These are phyloP conservation scores for Phycomyces blakesleeanus DNA, from an alignment of 192 early-diverging fungal species.

Conservation along the genomic window DNA sequence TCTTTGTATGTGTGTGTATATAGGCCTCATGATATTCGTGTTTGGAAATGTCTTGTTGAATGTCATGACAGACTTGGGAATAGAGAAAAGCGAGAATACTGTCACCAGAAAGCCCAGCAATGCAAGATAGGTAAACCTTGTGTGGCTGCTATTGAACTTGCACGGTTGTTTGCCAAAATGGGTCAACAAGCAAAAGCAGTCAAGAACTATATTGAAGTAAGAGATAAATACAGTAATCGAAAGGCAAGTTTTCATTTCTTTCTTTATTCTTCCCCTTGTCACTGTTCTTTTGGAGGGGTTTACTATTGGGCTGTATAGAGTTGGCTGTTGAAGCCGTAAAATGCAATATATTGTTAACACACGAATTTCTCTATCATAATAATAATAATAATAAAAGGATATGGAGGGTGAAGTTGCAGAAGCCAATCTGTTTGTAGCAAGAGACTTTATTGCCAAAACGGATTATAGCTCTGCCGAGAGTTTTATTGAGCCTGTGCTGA, in stretches of 20 bases:
- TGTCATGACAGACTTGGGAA: conserved; percentile 49
- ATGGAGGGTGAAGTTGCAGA: conserved; percentile 29
- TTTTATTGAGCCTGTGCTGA: conserved; percentile 32
- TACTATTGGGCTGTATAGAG: too few species aligned
- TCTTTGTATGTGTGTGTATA: too few species aligned
- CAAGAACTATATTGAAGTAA: conserved; percentile 50
- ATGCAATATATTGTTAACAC: too few species aligned
- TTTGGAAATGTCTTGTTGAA: conserved; percentile 77
- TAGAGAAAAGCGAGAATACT: background rate
- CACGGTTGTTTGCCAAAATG: conserved; percentile 53
- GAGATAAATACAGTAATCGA: too few species aligned
- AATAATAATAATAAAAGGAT: background rate
- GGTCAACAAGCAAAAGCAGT: conserved; percentile 51
- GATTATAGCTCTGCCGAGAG: conserved; percentile 39
- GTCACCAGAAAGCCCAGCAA: background rate
- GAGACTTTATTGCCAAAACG: conserved; percentile 30
- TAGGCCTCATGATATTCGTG: conserved; percentile 79
- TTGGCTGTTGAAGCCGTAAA: too few species aligned
- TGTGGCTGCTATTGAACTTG: conserved; percentile 53
- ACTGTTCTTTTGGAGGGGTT: too few species aligned
- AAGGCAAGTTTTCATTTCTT: too few species aligned
- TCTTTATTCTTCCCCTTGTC: too few species aligned
- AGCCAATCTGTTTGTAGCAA: conserved; percentile 14
- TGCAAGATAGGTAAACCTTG: conserved; percentile 51
- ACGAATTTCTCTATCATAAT: background rate